Conservation (phyloP, 495 filamentous ascomycete genomes). For the Haplographium delicatum region DNA sequence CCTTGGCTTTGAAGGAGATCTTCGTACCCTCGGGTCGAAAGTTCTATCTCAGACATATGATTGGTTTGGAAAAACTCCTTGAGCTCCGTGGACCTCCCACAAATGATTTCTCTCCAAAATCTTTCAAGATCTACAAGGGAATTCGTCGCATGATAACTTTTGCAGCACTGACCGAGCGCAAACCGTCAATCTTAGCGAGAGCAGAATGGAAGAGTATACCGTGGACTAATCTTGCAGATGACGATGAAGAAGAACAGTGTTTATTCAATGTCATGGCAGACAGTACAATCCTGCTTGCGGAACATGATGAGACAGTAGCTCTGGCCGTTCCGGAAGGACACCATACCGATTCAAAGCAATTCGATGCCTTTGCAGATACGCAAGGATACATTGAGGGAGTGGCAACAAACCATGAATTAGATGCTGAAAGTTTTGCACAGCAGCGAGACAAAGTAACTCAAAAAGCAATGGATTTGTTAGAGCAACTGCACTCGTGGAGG, state of each 20-base stretch:
- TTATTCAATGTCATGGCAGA: background rate
- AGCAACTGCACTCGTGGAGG: background rate
- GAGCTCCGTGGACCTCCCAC: background rate
- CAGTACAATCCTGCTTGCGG: background rate
- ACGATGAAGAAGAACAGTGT: background rate
- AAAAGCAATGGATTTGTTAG: background rate
- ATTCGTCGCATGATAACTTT: conserved; percentile 3
- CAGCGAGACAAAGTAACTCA: background rate
- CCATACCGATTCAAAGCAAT: too few species aligned
- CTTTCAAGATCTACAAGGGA: background rate
- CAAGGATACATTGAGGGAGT: background rate
- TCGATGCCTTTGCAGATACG: too few species aligned
- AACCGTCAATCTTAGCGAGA: background rate
- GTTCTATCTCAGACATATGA: background rate
- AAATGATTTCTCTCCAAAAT: background rate
- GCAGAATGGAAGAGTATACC: conserved; percentile 1
- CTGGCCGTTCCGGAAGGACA: too few species aligned
- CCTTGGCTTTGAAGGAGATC: background rate
- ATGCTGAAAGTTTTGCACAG: background rate
- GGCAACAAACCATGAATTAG: background rate
- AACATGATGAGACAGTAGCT: background rate
- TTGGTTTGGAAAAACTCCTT: background rate
- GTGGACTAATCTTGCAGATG: background rate
- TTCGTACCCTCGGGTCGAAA: background rate
- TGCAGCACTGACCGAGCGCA: background rate